Evolutionary conservation across 495 filamentous ascomycete genomes (phyloP), one percentile per base, ranked within the genome.

Genomic region (Aspergillus nanangensis): DNA sequence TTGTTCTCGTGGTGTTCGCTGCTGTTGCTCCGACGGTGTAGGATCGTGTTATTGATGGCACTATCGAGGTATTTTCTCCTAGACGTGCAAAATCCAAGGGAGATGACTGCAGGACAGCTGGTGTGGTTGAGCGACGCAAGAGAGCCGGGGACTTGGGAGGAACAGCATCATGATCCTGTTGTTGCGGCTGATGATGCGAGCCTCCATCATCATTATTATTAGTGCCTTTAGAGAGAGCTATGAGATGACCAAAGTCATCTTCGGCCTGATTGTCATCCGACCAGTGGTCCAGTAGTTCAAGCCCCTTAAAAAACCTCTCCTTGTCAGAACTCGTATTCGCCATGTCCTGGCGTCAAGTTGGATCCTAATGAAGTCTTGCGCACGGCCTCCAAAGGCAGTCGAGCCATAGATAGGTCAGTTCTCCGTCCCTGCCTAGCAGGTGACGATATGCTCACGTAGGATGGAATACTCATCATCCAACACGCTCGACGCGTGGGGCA

Each of bases 391-490:
- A 24, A 14, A 33, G 38, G 24, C 44, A 32, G 44, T 48, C 22
- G 37, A 55, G 41, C 44, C 53, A 57, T 63, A 19, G 37, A 39
- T 1, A 5, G 37, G 37, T 25, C 43, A 45, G 19, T 32, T 18
- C 13, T 29, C 41, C 25, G 34, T 21, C 14, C 38, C 35, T 44
- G 43, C 43, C 43, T 50, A 53, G 15, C 34, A 35, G 21, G 32
- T 29, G 41, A 53, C 22, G 36, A 38, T 35, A 46, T 19, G 20
- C 21, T 17, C 35, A 36, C 15, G 34, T 22, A 35, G 18, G 31
- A 32, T 27, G 13, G 24, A 31, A 43, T 29, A 40, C 10, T n/a
- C 7, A 31, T 7, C 27, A 31, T n/a, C n/a, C 27, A 31, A 37
- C 35, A 47, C 37, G 42, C 41, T 50, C 25, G 7, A 29, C 25